A percentile compares a stretch with the other conserved stretches of the same genome.
These are phyloP conservation scores for Aureobasidium sp. DNA, from an alignment of 2,329 filamentous ascomycete genomes.

Conservation along the genomic window DNA sequence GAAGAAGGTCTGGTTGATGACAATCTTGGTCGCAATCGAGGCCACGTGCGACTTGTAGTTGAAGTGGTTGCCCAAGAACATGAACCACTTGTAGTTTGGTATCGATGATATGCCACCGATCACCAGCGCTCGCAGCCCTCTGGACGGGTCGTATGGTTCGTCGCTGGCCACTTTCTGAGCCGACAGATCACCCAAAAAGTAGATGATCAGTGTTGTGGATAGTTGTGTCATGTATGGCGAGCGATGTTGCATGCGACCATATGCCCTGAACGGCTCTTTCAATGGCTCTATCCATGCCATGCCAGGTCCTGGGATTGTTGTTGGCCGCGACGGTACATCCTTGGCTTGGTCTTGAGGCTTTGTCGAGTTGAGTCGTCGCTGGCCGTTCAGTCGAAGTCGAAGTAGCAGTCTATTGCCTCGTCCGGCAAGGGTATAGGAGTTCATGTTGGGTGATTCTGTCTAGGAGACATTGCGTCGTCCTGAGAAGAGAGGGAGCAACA, in stretches of 20 bases:
- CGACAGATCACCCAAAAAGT: slow-evolving; percentile 67
- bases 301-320: slow-evolving; percentile 36
- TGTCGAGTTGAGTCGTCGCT: slow-evolving; percentile 25
- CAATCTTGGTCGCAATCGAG: slow-evolving; percentile 69
- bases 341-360: slow-evolving; percentile 9
- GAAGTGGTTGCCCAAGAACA: slow-evolving; percentile 74
- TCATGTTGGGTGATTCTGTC: slow-evolving; percentile 21
- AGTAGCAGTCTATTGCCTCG: slow-evolving; percentile 22
- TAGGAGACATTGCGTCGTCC: background rate
- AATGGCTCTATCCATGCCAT: slow-evolving; percentile 43
- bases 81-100: slow-evolving; percentile 75
- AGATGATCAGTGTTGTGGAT: slow-evolving; percentile 67
- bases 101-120: slow-evolving; percentile 70
- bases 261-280: slow-evolving; percentile 45
- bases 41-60: slow-evolving; percentile 70
- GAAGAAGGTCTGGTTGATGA: slow-evolving; percentile 72
- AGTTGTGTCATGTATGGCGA: slow-evolving; percentile 77
- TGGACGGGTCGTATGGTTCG: slow-evolving; percentile 55
- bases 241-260: slow-evolving; percentile 62
- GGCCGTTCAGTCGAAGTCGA: slow-evolving; percentile 28
- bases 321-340: slow-evolving; percentile 6
- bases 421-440: slow-evolving; percentile 22
- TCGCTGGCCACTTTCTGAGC: slow-evolving; percentile 57
- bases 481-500: background rate
- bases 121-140: slow-evolving; percentile 63